Evolutionary conservation across 2,329 filamentous ascomycete genomes (phyloP).

Genomic region (Rhytidhysteron rufulum): DNA sequence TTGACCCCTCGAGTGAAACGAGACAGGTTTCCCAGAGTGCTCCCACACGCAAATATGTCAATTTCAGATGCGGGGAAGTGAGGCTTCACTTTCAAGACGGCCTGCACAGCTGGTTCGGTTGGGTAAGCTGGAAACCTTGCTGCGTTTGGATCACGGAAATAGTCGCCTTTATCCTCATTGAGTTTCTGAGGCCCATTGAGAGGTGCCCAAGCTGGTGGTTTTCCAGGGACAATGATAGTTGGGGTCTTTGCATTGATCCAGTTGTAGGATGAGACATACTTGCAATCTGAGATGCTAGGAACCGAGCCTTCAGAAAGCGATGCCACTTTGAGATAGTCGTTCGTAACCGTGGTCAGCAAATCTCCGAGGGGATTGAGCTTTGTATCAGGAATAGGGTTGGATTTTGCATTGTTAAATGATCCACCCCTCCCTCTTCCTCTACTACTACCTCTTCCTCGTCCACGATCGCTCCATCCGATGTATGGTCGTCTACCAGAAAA

Average conservation of each 20-base stretch:
- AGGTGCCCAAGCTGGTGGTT: constrained; percentile 51
- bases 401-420: constrained; percentile 12
- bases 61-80: constrained; percentile 34
- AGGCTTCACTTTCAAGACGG: constrained; percentile 39
- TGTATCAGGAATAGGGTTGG: constrained; percentile 15
- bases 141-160: constrained; percentile 54
- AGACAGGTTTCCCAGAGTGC: constrained; percentile 59
- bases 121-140: constrained; percentile 49
- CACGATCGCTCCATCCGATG: background rate
- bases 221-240: constrained; percentile 47
- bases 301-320: background rate
- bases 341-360: constrained; percentile 17
- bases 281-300: constrained; percentile 34
- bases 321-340: constrained; percentile 8
- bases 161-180: constrained; percentile 45
- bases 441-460: background rate
- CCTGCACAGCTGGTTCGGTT: constrained; percentile 47
- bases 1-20: constrained; percentile 49
- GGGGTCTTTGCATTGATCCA: constrained; percentile 40
- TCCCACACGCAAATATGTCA: constrained; percentile 59
- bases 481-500: background rate
- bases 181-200: constrained; percentile 31
- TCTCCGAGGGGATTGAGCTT: constrained; percentile 26
- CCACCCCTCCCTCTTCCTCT: background rate
- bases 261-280: constrained; percentile 51